These are phyloP conservation scores for Cladosporium oxysporum DNA, from an alignment of 2,329 filamentous ascomycete species.

Conservation along the genomic window DNA sequence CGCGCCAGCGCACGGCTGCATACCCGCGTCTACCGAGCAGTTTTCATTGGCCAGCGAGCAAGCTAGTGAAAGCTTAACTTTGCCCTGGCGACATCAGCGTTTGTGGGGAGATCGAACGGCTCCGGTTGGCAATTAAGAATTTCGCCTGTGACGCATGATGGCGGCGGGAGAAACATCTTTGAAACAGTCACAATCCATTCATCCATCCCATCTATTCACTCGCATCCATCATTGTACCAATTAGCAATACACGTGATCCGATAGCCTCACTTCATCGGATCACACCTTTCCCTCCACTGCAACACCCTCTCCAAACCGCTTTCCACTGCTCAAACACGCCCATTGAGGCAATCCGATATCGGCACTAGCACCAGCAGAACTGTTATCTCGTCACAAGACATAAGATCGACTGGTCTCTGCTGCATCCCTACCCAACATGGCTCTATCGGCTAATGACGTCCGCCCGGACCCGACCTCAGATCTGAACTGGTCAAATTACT, in stretches of 20 bases:
- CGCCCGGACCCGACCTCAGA: conserved; percentile 66
- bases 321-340: neutral
- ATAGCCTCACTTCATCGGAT: neutral
- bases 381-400: conserved; percentile 18
- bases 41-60: neutral
- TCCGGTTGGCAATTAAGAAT: conserved; percentile 10
- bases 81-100: conserved; percentile 9
- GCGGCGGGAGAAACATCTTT: conserved; percentile 2
- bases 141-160: conserved; percentile 10
- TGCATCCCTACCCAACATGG: conserved; percentile 28
- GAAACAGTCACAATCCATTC: neutral
- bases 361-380: conserved; percentile 9
- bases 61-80: neutral
- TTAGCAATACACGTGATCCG: neutral
- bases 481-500: conserved; percentile 67
- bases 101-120: conserved; percentile 5
- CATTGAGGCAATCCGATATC: conserved; percentile 20
- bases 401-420: conserved; percentile 11
- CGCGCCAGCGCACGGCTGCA: conserved; percentile 13
- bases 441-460: conserved; percentile 31
- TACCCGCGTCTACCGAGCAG: neutral
- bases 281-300: neutral
- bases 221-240: neutral
- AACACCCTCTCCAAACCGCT: neutral
- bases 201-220: neutral